These are phyloP conservation scores for Flammula alnicola DNA, from an alignment of 1,284 basidiomycete species.

Conservation along the genomic window DNA sequence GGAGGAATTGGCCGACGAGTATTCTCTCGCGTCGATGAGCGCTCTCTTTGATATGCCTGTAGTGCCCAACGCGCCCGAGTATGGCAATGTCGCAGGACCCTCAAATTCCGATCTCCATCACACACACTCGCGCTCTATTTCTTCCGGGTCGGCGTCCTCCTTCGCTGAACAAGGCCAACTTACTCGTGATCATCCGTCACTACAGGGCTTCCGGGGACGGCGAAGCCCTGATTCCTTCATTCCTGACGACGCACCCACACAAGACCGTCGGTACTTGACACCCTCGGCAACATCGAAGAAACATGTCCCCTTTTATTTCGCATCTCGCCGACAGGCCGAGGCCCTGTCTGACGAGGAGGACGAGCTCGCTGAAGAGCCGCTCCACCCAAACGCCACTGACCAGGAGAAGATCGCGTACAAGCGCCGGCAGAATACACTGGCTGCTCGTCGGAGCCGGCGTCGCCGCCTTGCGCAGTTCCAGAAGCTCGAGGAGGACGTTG, in stretches of 20 bases:
- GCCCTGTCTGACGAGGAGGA: slow-evolving; percentile 56
- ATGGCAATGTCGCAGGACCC: slow-evolving; percentile 1
- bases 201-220: background rate
- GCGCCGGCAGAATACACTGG: slow-evolving; percentile 81
- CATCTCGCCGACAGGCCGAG: slow-evolving; percentile 13
- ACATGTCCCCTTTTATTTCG: background rate
- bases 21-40: slow-evolving; percentile 10
- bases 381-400: slow-evolving; percentile 52
- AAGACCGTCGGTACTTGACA: background rate
- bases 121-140: slow-evolving; percentile 11
- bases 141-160: slow-evolving; percentile 11
- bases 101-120: no score
- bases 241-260: background rate
- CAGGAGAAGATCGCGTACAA: slow-evolving; percentile 78
- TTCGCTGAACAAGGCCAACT: background rate
- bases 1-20: slow-evolving; percentile 13
- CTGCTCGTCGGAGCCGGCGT: slow-evolving; percentile 77
- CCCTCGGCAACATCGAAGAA: background rate
- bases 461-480: slow-evolving; percentile 56
- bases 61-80: background rate
- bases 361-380: slow-evolving; percentile 42
- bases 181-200: slow-evolving; percentile 7
- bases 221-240: slow-evolving; percentile 1
- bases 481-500: slow-evolving; percentile 40
- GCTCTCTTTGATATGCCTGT: slow-evolving; percentile 16